Evolutionary conservation across 1,284 basidiomycete species (phyloP).

Genomic region (Agroathelia rolfsii): DNA sequence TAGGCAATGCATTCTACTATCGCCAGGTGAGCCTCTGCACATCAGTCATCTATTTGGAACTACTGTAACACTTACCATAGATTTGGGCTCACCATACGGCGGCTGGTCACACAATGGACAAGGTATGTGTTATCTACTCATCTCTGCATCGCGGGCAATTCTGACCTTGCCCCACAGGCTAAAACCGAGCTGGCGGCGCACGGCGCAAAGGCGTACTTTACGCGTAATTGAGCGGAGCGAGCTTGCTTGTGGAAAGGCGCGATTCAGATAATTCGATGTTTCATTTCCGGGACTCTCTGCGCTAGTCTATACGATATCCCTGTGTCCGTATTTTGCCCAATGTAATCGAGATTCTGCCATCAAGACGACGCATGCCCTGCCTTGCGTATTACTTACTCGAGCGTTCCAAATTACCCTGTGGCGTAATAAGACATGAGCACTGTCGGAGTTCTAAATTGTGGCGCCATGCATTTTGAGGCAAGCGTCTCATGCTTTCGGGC

Average conservation of each 20-base stretch:
- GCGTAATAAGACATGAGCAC: too few relatives aligned
- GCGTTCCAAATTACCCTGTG: too few relatives aligned
- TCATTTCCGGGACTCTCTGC: too few relatives aligned
- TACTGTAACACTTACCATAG: slow-evolving; percentile 26
- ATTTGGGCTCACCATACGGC: slow-evolving; percentile 81
- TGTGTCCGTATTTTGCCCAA: too few relatives aligned
- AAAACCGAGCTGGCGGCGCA: slow-evolving; percentile 79
- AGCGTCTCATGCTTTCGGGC: too few relatives aligned
- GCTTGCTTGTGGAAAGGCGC: too few relatives aligned
- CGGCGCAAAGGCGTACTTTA: slow-evolving; percentile 83
- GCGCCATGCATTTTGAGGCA: slow-evolving; percentile 36
- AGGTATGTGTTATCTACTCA: slow-evolving; percentile 35
- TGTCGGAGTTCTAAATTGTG: too few relatives aligned
- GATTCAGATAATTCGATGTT: background rate
- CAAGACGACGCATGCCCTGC: too few relatives aligned
- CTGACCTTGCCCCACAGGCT: slow-evolving; percentile 40
- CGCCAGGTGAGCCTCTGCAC: slow-evolving; percentile 42
- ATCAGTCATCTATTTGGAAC: slow-evolving; percentile 1
- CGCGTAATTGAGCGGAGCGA: slow-evolving; percentile 58
- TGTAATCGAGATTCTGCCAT: too few relatives aligned
- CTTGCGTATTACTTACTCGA: too few relatives aligned
- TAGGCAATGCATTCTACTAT: slow-evolving; percentile 79
- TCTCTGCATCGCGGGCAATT: background rate
- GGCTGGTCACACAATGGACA: slow-evolving; percentile 75
- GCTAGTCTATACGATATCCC: too few relatives aligned